Base-by-base conservation (phyloP, 1,139 yeast species). In the Arxiozyma slooffiae region DNA sequence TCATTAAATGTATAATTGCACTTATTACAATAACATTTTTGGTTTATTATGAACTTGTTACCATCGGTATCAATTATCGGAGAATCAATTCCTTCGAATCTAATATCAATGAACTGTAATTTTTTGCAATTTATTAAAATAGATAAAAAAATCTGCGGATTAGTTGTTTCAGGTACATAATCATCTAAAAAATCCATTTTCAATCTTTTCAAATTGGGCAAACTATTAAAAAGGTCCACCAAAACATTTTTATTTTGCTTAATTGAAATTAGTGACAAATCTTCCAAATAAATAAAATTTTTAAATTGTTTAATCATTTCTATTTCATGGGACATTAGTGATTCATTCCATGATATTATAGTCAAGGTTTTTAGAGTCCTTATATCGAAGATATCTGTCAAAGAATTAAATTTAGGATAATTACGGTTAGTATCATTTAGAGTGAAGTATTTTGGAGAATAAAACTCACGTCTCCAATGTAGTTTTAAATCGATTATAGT, bases 331-430 rank as follows among this genome's bases (percentile, higher is more conserved):
- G 62, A 61, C 22, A 60, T 54, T 24, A 63, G 53, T 9, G 63
- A 58, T 47, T 69, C 72, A 52, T 66, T 66, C 76, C 75, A 72
- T 3, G 75, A 72, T 7, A 71, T 70, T 7, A 72, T 61, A 0
- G 74, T 71, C 38, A 72, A 57, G 0, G 67, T 62, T 51, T 67
- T 68, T 47, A 72, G 56, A 2, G 63, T 54, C 43, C 66, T 57
- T 1, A 61, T 54, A 50, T 70, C 72, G 47, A 72, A 68, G 2
- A 71, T 53, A 38, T 72, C 74, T 6, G 65, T 62, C 38, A 71
- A 56, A 46, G 58, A 57, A 7, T 53, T 53, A 20, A 55, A 54
- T 51, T 57, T 55, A 37, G 53, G 54, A 11, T 30, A 30, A 1
- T 2, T 30, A 14, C 14, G 11, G 14, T 30, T 11, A n/a, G 36